Evolutionary conservation across 352 stramenopile genomes (phyloP).

Genomic region (Globisporangium irregulare): DNA sequence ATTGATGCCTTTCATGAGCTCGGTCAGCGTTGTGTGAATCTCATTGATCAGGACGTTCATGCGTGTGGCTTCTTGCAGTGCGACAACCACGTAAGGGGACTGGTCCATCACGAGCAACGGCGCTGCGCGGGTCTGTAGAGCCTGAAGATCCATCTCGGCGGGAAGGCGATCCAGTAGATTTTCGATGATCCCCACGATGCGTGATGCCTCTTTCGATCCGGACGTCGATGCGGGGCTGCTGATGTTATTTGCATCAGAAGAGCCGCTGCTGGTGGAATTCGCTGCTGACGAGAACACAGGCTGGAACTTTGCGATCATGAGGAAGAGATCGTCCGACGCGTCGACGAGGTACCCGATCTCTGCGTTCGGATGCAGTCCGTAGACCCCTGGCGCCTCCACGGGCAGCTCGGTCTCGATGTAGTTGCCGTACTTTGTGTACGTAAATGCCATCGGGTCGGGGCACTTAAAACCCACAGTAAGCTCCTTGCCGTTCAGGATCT

Average conservation of each 20-base stretch:
- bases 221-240: constrained; percentile 2
- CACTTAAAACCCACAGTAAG: constrained; percentile 75
- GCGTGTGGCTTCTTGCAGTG: constrained; percentile 74
- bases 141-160: constrained; percentile 48
- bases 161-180: constrained; percentile 58
- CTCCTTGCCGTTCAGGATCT: constrained; percentile 50
- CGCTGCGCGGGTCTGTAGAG: constrained; percentile 47
- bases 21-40: constrained; percentile 56
- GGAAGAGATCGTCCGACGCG: constrained; percentile 83
- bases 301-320: constrained; percentile 84
- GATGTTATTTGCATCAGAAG: neutral
- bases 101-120: constrained; percentile 59
- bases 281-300: constrained; percentile 36
- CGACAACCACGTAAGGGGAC: constrained; percentile 80
- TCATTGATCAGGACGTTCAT: constrained; percentile 70
- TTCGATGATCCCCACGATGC: constrained; percentile 51
- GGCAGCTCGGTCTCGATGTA: constrained; percentile 70
- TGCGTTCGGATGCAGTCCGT: constrained; percentile 77
- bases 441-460: constrained; percentile 61
- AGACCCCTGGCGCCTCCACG: constrained; percentile 61
- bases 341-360: constrained; percentile 79
- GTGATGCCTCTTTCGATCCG: constrained; percentile 26
- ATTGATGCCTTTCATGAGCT: constrained; percentile 80
- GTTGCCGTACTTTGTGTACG: constrained; percentile 94
- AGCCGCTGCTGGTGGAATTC: neutral